Percentiles rank a stretch among this genome's conserved stretches.
Evolutionary conservation across 225 moss, liverwort and hornwort species (phyloP).

Genomic region (Sphagnum tenellum): DNA sequence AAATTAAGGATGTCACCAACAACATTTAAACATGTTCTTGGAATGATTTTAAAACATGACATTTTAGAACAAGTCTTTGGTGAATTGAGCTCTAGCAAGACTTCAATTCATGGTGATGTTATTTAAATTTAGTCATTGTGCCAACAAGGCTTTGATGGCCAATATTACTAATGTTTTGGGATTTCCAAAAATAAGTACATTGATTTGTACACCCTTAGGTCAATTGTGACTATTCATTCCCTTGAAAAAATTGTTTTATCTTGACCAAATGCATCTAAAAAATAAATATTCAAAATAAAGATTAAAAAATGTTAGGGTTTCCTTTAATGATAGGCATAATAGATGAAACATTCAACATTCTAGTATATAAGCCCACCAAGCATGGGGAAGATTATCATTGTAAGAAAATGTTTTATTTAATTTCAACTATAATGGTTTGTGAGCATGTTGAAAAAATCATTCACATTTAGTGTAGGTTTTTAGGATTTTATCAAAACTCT

Average conservation of each 20-base stretch:
- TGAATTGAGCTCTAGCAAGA: background rate
- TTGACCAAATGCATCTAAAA: background rate
- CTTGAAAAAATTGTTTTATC: background rate
- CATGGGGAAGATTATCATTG: conserved; percentile 4
- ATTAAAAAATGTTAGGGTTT: background rate
- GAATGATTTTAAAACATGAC: background rate
- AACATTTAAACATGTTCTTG: background rate
- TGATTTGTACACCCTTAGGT: background rate
- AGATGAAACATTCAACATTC: conserved; percentile 1
- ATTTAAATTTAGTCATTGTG: background rate
- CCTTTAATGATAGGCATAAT: conserved; percentile 1
- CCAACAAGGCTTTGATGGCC: background rate
- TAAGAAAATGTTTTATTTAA: conserved; percentile 1
- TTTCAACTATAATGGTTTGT: conserved; percentile 1
- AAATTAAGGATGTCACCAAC: background rate
- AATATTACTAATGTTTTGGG: background rate
- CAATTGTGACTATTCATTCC: background rate
- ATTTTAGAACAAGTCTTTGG: background rate
- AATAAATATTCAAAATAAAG: background rate
- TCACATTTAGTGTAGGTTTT: conserved; percentile 4
- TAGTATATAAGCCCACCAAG: background rate
- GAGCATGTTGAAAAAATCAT: background rate
- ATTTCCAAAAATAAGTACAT: background rate
- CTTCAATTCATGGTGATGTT: background rate
- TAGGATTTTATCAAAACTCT: background rate